These are phyloP conservation scores for Taphrina communis DNA, from an alignment of 1,139 yeast species.

Conservation along the genomic window DNA sequence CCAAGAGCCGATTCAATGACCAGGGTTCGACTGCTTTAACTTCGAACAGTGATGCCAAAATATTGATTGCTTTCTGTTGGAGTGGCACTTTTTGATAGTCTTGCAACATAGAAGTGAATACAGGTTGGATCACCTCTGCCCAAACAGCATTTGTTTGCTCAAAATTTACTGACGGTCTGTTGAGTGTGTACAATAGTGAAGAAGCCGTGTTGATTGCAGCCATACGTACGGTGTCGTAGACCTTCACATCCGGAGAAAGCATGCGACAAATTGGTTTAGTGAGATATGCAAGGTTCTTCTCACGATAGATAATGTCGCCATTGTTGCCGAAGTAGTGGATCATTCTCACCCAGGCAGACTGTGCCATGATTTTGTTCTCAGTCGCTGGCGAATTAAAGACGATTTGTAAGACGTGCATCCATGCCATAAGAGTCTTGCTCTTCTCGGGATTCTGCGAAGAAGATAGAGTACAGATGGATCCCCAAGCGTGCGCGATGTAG, in stretches of 20 bases:
- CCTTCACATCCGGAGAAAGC: slow-evolving; percentile 7
- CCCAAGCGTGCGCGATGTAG: slow-evolving; percentile 45
- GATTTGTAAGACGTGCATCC: slow-evolving; percentile 45
- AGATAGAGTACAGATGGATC: slow-evolving; percentile 43
- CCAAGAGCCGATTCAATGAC: slow-evolving; percentile 38
- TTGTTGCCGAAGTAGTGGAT: slow-evolving; percentile 41
- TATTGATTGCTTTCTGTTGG: slow-evolving; percentile 16
- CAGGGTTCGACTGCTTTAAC: slow-evolving; percentile 33
- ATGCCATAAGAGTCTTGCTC: slow-evolving; percentile 44
- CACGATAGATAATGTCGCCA: slow-evolving; percentile 24
- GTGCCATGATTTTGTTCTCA: slow-evolving; percentile 42
- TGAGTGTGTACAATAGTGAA: slow-evolving; percentile 39
- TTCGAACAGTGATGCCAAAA: slow-evolving; percentile 27
- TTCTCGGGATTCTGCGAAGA: slow-evolving; percentile 43
- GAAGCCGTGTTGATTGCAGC: slow-evolving; percentile 41
- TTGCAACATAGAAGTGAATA: slow-evolving; percentile 16
- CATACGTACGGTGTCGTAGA: slow-evolving; percentile 20
- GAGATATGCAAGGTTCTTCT: slow-evolving; percentile 30
- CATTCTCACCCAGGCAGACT: slow-evolving; percentile 42
- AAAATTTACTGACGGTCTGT: slow-evolving; percentile 25
- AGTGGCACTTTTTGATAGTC: slow-evolving; percentile 21
- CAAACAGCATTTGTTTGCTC: slow-evolving; percentile 30
- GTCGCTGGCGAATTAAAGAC: slow-evolving; percentile 43
- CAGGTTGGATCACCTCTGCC: slow-evolving; percentile 30
- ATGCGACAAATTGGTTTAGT: slow-evolving; percentile 28